phyloP scores from a whole-genome alignment of 1,284 basidiomycete species.

The Pseudozyma sp. region DNA sequence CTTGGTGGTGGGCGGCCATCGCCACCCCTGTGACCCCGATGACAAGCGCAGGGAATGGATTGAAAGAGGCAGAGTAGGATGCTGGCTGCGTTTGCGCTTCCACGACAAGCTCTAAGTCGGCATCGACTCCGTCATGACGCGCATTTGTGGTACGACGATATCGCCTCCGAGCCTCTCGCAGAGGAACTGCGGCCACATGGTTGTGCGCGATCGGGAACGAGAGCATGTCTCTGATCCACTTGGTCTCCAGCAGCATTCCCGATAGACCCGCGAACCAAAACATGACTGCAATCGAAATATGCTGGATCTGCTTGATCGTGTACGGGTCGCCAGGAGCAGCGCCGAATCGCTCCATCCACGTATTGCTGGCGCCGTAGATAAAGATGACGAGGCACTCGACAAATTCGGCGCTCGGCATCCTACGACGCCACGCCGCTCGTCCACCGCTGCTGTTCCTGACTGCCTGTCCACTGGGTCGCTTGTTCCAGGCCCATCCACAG shows the following conservation, averaged over 20 bases:
- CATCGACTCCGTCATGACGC: conserved; percentile 9
- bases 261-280: conserved; percentile 93
- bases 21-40: conserved; percentile 93
- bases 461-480: conserved; percentile 41
- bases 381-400: conserved; percentile 89
- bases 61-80: conserved; percentile 82
- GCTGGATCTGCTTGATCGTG: conserved; percentile 92
- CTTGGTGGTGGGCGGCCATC: conserved; percentile 94
- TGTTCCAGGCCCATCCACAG: conserved; percentile 95
- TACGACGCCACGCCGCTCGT: conserved; percentile 36
- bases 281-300: conserved; percentile 93
- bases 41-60: conserved; percentile 83
- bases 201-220: conserved; percentile 47
- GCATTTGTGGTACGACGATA: neutral
- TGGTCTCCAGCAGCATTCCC: conserved; percentile 90
- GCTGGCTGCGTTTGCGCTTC: conserved; percentile 55
- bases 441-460: conserved; percentile 26
- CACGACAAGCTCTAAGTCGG: conserved; percentile 34
- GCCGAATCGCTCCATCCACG: conserved; percentile 95
- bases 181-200: conserved; percentile 26
- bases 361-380: conserved; percentile 88
- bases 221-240: conserved; percentile 63
- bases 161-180: conserved; percentile 22
- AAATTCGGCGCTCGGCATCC: conserved; percentile 77
- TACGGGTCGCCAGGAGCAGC: conserved; percentile 83